Evolutionary conservation across 2,329 filamentous ascomycete genomes (phyloP).

Genomic region (Akanthomyces uredinophilus): DNA sequence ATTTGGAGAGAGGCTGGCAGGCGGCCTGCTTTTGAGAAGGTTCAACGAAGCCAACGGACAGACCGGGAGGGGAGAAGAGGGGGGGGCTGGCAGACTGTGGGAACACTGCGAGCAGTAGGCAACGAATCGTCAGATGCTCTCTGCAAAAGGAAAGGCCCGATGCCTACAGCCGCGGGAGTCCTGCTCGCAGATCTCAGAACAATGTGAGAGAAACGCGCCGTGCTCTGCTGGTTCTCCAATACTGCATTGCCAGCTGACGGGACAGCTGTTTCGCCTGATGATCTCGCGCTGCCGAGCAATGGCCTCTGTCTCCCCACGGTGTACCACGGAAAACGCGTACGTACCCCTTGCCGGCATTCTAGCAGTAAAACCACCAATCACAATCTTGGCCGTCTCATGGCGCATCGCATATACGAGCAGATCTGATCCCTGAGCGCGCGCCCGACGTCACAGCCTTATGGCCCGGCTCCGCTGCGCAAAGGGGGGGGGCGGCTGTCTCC

Average conservation of each 20-base stretch:
- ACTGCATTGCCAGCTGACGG: background rate
- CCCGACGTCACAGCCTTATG: background rate
- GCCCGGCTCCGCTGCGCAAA: background rate
- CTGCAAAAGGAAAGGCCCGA: too few species aligned
- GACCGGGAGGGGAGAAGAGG: too few species aligned
- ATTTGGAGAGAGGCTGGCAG: too few species aligned
- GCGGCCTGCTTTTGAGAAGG: too few species aligned
- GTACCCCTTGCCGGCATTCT: background rate
- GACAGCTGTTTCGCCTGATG: background rate
- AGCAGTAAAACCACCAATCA: background rate
- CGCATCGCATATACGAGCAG: background rate
- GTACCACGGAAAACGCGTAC: background rate
- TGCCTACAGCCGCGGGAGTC: too few species aligned
- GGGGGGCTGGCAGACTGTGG: too few species aligned
- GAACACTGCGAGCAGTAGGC: too few species aligned
- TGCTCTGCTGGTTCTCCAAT: too few species aligned
- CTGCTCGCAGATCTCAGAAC: too few species aligned
- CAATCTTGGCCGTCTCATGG: background rate
- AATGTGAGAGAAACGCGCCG: too few species aligned
- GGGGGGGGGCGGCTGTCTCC: background rate
- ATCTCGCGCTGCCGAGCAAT: background rate
- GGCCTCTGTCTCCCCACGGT: background rate
- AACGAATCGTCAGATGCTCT: too few species aligned
- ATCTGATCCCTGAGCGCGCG: background rate
- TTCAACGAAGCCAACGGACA: too few species aligned